Evolutionary conservation across 2,329 filamentous ascomycete genomes (phyloP).

Genomic region (Hymenoscyphus scutula): DNA sequence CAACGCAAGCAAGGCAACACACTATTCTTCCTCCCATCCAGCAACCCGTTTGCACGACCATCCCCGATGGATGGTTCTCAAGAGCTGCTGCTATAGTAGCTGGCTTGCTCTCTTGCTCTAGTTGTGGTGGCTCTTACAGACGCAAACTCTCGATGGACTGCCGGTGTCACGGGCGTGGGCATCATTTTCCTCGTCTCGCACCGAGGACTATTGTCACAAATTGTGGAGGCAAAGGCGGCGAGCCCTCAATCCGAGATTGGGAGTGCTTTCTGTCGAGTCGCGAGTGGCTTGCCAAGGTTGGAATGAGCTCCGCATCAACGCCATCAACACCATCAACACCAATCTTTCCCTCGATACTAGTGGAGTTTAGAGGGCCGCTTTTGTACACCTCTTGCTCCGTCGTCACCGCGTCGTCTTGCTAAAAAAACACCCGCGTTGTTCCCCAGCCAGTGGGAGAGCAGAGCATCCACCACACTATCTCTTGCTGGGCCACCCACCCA

Average conservation of each 20-base stretch:
- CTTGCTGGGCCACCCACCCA: conserved; percentile 1
- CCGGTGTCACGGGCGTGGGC: not conserved
- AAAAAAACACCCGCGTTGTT: conserved; percentile 18
- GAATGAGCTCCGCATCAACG: not conserved
- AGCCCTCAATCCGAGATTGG: not conserved
- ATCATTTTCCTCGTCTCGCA: not conserved
- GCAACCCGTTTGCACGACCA: conserved; percentile 10
- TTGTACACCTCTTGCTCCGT: conserved; percentile 14
- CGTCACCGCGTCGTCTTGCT: conserved; percentile 27
- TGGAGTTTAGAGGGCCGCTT: conserved; percentile 8
- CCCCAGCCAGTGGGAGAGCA: conserved; percentile 7
- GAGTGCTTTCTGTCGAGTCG: not conserved
- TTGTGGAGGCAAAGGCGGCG: conserved; percentile 5
- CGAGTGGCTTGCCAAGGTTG: not conserved
- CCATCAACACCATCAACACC: not conserved
- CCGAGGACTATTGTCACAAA: conserved; percentile 1
- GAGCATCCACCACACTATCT: not conserved
- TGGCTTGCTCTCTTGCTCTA: no score
- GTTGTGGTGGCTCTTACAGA: no score
- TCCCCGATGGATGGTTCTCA: not conserved
- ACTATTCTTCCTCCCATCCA: conserved; percentile 6
- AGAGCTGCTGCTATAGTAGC: no score
- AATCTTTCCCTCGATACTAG: no score
- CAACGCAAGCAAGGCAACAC: conserved; percentile 5
- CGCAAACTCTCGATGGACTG: no score